These are phyloP conservation scores for Eimeria mitis DNA, from an alignment of 169 alveolate genomes.

Conservation along the genomic window DNA sequence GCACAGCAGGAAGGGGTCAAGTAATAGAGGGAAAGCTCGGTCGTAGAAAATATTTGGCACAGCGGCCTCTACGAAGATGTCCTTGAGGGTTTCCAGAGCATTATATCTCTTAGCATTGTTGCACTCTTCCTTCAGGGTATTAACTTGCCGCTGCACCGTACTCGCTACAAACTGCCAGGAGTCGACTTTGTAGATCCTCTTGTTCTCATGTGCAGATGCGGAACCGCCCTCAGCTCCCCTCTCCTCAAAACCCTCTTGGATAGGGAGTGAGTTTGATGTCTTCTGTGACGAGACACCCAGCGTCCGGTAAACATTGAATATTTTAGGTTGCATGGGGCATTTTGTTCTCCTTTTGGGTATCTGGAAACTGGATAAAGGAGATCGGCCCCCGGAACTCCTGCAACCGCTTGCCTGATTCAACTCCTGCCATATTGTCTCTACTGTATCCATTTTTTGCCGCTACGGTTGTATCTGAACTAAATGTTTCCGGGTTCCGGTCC, in stretches of 20 bases:
- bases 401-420: background rate
- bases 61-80: slow-evolving; percentile 10
- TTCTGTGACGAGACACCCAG: background rate
- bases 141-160: slow-evolving; percentile 51
- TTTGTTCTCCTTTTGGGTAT: background rate
- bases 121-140: slow-evolving; percentile 43
- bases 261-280: background rate
- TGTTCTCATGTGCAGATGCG: background rate
- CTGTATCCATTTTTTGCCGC: slow-evolving; percentile 1
- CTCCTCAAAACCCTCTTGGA: background rate
- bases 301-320: background rate
- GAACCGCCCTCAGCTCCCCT: background rate
- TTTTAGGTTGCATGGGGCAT: background rate
- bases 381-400: background rate
- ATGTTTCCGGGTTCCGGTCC: background rate
- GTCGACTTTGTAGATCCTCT: background rate
- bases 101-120: background rate
- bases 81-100: slow-evolving; percentile 21
- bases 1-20: slow-evolving; percentile 46
- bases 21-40: slow-evolving; percentile 15
- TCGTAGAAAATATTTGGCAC: slow-evolving; percentile 32
- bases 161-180: slow-evolving; percentile 27
- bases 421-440: slow-evolving; percentile 29
- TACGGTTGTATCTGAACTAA: background rate
- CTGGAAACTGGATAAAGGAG: slow-evolving; percentile 41